Percentiles rank a stretch among this genome's conserved stretches.
These are phyloP conservation scores for Blastobotrys serpentis DNA, from an alignment of 1,139 yeast species.

Conservation along the genomic window DNA sequence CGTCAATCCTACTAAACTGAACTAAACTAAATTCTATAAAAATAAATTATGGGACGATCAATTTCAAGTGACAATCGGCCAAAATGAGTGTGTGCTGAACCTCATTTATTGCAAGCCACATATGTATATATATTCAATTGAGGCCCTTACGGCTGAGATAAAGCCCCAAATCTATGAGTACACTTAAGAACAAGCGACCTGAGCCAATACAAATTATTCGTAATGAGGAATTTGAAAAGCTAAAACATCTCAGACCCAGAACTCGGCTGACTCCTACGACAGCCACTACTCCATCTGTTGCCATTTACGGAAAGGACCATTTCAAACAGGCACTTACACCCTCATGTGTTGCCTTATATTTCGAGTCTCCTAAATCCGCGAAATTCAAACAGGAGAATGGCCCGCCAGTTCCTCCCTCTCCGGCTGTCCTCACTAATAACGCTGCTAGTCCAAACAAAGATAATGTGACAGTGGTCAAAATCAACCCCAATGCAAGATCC, in stretches of 20 bases:
- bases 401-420: too few species aligned
- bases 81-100: too few species aligned
- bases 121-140: too few species aligned
- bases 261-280: slow-evolving; percentile 23
- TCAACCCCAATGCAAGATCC: not conserved
- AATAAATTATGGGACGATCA: too few species aligned
- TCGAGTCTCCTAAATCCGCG: not conserved
- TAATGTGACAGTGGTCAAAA: slow-evolving; percentile 1
- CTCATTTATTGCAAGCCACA: too few species aligned
- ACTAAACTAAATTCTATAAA: too few species aligned
- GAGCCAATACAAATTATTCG: slow-evolving; percentile 44
- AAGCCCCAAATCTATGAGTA: too few species aligned
- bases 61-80: too few species aligned
- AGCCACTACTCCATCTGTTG: slow-evolving; percentile 28
- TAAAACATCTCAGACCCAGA: slow-evolving; percentile 2
- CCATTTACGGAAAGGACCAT: slow-evolving; percentile 22
- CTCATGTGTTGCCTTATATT: not conserved
- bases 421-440: too few species aligned
- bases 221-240: slow-evolving; percentile 18
- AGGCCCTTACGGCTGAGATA: too few species aligned
- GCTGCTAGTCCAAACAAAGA: not conserved
- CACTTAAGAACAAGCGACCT: slow-evolving; percentile 14
- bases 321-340: slow-evolving; percentile 9
- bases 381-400: not conserved
- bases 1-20: too few species aligned